Conservation (phyloP, 345 rosid genomes). For the Brassica nigra region DNA sequence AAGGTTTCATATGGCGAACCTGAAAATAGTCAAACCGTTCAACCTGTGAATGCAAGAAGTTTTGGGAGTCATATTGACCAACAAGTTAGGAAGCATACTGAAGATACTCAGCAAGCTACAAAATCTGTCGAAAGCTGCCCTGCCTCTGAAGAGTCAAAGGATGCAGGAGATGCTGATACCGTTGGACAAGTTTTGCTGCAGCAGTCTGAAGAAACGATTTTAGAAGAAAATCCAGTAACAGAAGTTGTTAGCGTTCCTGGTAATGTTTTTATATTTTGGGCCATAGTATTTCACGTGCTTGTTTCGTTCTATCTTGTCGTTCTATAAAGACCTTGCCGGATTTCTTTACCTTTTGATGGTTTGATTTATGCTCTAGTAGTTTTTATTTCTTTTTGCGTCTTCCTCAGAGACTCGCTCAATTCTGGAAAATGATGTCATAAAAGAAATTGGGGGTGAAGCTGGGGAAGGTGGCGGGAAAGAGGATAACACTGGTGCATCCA, state of each 20-base stretch:
- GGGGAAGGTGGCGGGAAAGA: conserved; percentile 25
- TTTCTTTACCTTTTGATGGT: conserved; percentile 9
- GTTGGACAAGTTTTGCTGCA: conserved; percentile 29
- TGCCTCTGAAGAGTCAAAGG: conserved; percentile 38
- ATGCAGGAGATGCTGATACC: conserved; percentile 39
- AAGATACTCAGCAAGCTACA: conserved; percentile 35
- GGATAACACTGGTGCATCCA: conserved; percentile 16
- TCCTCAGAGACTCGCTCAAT: conserved; percentile 19
- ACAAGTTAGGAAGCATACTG: conserved; percentile 24
- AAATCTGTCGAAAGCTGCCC: conserved; percentile 35
- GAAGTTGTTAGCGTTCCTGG: conserved; percentile 47
- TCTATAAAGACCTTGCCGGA: neutral
- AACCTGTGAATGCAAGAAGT: conserved; percentile 37
- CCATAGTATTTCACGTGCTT: conserved; percentile 5
- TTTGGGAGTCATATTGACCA: conserved; percentile 35
- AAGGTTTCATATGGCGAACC: conserved; percentile 33
- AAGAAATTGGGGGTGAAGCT: conserved; percentile 27
- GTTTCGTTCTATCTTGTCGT: conserved; percentile 15
- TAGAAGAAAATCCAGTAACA: conserved; percentile 42
- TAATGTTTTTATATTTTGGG: conserved; percentile 35
- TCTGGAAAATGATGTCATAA: conserved; percentile 10
- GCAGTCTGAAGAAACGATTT: conserved; percentile 32
- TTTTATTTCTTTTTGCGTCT: conserved; percentile 1
- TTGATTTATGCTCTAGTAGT: conserved; percentile 7
- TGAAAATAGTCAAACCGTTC: conserved; percentile 38